Evolutionary conservation across 2,329 filamentous ascomycete genomes (phyloP), one percentile per base, ranked within the genome.

Genomic region (Aspergillus sp.): DNA sequence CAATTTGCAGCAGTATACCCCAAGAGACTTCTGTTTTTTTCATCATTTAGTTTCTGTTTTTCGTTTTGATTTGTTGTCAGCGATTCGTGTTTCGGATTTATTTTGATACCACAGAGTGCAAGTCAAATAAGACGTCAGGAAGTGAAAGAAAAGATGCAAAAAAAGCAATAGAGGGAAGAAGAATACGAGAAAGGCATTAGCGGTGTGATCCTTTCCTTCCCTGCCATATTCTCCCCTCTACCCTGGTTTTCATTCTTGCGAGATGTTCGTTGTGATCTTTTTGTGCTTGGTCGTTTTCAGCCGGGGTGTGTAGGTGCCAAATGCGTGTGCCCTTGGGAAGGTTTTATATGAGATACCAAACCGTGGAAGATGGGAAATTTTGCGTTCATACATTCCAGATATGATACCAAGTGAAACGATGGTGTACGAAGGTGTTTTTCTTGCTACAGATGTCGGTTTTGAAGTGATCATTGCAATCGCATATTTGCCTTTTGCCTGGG

Each of bases 1-100:
- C 72, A 74, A 73, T 75, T 78, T 74, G 70, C 73, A 75, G 76
- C 76, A 77, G 76, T 78, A 78, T 79, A 79, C 76, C 76, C 76
- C 76, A 73, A 74, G 68, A 70, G 68, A 70, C 69, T 69, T 71
- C 67, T 69, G 63, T 63, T 70, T 66, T 68, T 65, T 62, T 65
- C 62, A 67, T 61, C 64, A 72, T 74, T 64, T 71, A 72, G 74
- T 78, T 63, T 66, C 55, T 67, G 71, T 70, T 77, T 75, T 78
- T 78, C 77, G 77, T 76, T 81, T 63, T 59, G 57, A 80, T 82
- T 55, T 67, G 53, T 61, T 69, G 58, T 65, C 48, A 69, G 65
- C 65, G 64, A 63, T 64, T 69, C 55, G 59, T 66, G 39, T 61
- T 67, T 65, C 61, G 56, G 57, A 48, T 62, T 61, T 61, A 52